A percentile compares a stretch with the other conserved stretches of the same genome.
These are phyloP conservation scores for Eragrostis nindensis DNA, from an alignment of 176 grass and related monocot genomes.

Conservation along the genomic window DNA sequence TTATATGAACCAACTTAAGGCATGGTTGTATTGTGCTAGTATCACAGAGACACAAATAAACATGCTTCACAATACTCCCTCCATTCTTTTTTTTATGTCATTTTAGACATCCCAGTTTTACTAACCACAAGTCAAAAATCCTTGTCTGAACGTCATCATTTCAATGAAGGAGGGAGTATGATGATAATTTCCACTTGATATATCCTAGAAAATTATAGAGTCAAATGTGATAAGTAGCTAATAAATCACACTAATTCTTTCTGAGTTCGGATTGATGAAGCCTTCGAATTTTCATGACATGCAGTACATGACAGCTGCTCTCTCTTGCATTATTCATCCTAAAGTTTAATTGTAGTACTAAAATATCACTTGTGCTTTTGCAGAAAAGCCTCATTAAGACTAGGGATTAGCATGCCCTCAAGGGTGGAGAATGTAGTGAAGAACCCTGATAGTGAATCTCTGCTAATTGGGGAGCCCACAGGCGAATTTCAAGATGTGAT, in stretches of 20 bases:
- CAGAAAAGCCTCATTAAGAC: slow-evolving; percentile 57
- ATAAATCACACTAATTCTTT: neutral
- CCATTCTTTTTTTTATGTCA: no score
- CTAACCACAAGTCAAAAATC: no score
- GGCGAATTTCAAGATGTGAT: slow-evolving; percentile 74
- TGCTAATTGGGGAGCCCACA: slow-evolving; percentile 67
- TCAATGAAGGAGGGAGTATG: no score
- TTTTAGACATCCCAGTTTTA: no score
- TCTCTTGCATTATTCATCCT: neutral
- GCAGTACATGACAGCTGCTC: no score
- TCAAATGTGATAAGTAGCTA: neutral
- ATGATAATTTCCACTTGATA: neutral
- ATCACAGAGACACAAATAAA: neutral
- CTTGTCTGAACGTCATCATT: no score
- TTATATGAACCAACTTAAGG: neutral
- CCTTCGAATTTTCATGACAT: neutral
- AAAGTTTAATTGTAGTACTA: neutral
- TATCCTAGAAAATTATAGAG: neutral
- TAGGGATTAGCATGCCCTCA: slow-evolving; percentile 80
- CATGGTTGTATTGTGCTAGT: slow-evolving; percentile 14
- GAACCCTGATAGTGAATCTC: slow-evolving; percentile 49
- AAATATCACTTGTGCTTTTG: neutral
- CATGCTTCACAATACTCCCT: neutral
- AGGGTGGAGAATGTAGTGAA: slow-evolving; percentile 69
- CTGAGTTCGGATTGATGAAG: neutral